A percentile compares a stretch with the other conserved stretches of the same genome.
These are phyloP conservation scores for Marasmius sp. DNA, from an alignment of 1,284 basidiomycete genomes.

Conservation along the genomic window DNA sequence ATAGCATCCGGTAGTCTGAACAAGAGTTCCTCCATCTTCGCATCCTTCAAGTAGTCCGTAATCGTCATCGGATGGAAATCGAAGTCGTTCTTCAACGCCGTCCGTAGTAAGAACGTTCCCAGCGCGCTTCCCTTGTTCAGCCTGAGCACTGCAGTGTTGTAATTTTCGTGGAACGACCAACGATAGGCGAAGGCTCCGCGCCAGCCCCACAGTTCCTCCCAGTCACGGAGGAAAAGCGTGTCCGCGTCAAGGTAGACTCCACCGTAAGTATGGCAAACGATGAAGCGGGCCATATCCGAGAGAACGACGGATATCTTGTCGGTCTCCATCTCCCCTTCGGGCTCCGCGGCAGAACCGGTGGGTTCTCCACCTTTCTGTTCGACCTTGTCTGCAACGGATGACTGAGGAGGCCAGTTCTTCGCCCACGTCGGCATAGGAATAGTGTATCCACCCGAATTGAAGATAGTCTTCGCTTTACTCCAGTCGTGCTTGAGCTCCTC, in stretches of 20 bases:
- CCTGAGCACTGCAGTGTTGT: slow-evolving; percentile 86
- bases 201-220: slow-evolving; percentile 90
- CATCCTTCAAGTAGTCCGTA: slow-evolving; percentile 77
- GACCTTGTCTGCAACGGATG: slow-evolving; percentile 17
- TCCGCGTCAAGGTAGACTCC: slow-evolving; percentile 89
- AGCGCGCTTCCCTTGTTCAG: slow-evolving; percentile 82
- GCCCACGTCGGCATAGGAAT: slow-evolving; percentile 42
- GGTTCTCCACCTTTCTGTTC: slow-evolving; percentile 6
- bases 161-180: slow-evolving; percentile 79
- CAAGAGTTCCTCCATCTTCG: slow-evolving; percentile 70
- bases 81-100: slow-evolving; percentile 78
- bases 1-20: slow-evolving; percentile 81
- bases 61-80: slow-evolving; percentile 91
- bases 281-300: slow-evolving; percentile 87
- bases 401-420: slow-evolving; percentile 35
- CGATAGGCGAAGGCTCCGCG: slow-evolving; percentile 86
- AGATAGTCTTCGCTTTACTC: slow-evolving; percentile 65
- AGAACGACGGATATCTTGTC: slow-evolving; percentile 78
- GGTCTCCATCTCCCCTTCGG: slow-evolving; percentile 34
- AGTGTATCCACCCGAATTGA: slow-evolving; percentile 77
- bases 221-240: slow-evolving; percentile 83
- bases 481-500: slow-evolving; percentile 78
- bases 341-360: slow-evolving; percentile 7
- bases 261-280: slow-evolving; percentile 83
- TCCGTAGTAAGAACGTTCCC: slow-evolving; percentile 80